Evolutionary conservation across 2,329 filamentous ascomycete species (phyloP).

Genomic region (Mycogone perniciosa): DNA sequence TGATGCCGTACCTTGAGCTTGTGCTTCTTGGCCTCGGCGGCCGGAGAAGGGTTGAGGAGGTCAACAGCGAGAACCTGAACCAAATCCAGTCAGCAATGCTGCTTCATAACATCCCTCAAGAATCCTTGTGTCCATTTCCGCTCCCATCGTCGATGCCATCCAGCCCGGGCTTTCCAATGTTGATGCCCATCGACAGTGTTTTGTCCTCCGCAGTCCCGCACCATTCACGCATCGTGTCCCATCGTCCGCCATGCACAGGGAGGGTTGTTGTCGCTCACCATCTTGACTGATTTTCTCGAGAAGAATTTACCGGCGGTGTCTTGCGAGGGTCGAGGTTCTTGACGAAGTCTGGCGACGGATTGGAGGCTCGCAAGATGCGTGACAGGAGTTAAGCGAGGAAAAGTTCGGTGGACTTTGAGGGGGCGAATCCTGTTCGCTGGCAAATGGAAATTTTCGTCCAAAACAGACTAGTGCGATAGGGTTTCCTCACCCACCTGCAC

Average conservation of each 20-base stretch:
- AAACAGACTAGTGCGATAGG: slow-evolving; percentile 34
- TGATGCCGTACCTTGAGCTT: slow-evolving; percentile 86
- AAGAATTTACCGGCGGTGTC: slow-evolving; percentile 35
- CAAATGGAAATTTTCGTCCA: slow-evolving; percentile 33
- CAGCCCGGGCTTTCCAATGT: slow-evolving; percentile 12
- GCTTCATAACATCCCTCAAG: background rate
- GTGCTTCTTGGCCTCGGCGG: slow-evolving; percentile 99
- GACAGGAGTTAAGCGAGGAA: slow-evolving; percentile 42
- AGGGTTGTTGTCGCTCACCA: slow-evolving; percentile 49
- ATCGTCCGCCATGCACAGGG: slow-evolving; percentile 12
- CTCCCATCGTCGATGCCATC: slow-evolving; percentile 12
- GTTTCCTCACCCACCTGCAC: slow-evolving; percentile 31
- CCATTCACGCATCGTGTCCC: slow-evolving; percentile 16
- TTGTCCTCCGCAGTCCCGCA: slow-evolving; percentile 18
- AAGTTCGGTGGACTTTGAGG: slow-evolving; percentile 39
- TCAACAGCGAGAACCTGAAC: slow-evolving; percentile 98
- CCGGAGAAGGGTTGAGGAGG: slow-evolving; percentile 97
- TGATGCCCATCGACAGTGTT: slow-evolving; percentile 14
- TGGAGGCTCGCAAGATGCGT: slow-evolving; percentile 45
- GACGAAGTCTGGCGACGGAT: slow-evolving; percentile 52
- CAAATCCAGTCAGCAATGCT: slow-evolving; percentile 40
- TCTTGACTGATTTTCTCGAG: slow-evolving; percentile 55
- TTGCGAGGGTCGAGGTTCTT: slow-evolving; percentile 44
- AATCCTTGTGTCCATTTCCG: background rate
- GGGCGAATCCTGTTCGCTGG: slow-evolving; percentile 28